Conservation (phyloP, 352 stramenopile species). For the Phytopythium chamaehyphon region DNA sequence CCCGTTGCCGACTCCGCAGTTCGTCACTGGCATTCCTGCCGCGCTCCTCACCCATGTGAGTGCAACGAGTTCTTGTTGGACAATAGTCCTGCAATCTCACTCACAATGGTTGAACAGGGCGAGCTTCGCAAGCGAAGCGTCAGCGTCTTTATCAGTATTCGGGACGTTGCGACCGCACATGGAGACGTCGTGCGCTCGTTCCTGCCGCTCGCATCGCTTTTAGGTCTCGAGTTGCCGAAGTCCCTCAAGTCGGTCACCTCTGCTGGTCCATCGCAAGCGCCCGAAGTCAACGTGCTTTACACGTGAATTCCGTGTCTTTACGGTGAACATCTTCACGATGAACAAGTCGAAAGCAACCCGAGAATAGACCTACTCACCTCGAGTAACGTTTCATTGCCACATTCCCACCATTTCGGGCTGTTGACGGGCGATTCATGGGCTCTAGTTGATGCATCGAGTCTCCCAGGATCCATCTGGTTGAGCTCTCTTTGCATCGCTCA, state of each 20-base stretch:
- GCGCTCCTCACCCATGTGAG: constrained; percentile 58
- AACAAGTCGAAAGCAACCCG: no score
- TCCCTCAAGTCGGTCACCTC: constrained; percentile 16
- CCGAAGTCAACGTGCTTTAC: constrained; percentile 43
- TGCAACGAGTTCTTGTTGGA: not conserved
- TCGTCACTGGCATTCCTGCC: constrained; percentile 43
- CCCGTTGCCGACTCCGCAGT: constrained; percentile 51
- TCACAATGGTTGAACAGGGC: constrained; percentile 20
- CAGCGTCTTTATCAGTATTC: constrained; percentile 52
- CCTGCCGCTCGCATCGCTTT: constrained; percentile 28
- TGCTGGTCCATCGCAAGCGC: not conserved
- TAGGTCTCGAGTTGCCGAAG: constrained; percentile 34
- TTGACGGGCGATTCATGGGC: no score
- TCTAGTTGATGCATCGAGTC: no score
- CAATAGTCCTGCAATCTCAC: not conserved
- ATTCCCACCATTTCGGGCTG: not conserved
- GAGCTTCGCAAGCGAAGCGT: constrained; percentile 49
- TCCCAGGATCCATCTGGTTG: no score
- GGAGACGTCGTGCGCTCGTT: constrained; percentile 47
- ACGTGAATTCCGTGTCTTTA: constrained; percentile 27
- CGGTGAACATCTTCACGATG: no score
- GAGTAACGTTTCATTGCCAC: not conserved
- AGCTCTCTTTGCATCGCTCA: no score
- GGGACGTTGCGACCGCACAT: constrained; percentile 30
- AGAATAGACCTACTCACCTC: no score